Evolutionary conservation across 768 basidiomycete genomes (phyloP), one percentile per base, ranked within the genome.

Genomic region (Lactarius psammicola): DNA sequence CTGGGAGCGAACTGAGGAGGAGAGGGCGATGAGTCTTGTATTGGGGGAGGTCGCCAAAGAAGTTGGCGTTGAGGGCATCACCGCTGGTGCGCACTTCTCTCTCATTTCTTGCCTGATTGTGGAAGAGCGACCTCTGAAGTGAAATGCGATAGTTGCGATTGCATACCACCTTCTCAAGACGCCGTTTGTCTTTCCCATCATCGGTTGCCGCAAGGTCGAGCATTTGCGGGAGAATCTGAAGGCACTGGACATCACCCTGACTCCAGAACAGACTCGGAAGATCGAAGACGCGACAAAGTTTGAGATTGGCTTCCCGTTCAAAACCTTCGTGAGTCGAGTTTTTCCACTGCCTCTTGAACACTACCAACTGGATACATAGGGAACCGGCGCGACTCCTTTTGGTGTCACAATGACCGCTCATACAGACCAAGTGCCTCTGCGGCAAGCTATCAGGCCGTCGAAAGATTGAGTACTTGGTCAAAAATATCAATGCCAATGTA

Each of bases 91-190:
- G 76, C 60, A 28, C 13, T 11, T 64, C n/a, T 55, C 26, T 46
- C 11, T 49, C 56, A 30, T 3, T 31, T 7, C 5, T 46, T 17
- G 54, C 11, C 33, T 11, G 17, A 40, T 40, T 18, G 40, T 4
- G 23, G 53, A 20, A 46, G 26, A 60, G 57, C 3, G 10, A 42
- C 10, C 38, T 15, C 23, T 49, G 56, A 53, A 23, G 46, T 23
- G 11, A 23, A 11, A n/a, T 10, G 46, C n/a, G n/a, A 23, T 28
- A 81, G 82, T 84, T 4, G 82, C 83, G 9, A 81, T 86, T 65
- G 82, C 83, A 17, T 85, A 46, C 64, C 74, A 85, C 13, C 74
- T 85, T 74, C 81, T 84, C n/a, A 86, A 85, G 72, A 76, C 80
- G 6, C 79, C 81, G 0, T 83, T 77, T 46, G 46, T 49, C 23